A percentile compares a stretch with the other conserved stretches of the same genome.
These are phyloP conservation scores for Porogramme epimiltina DNA, from an alignment of 1,284 basidiomycete genomes.

Conservation along the genomic window DNA sequence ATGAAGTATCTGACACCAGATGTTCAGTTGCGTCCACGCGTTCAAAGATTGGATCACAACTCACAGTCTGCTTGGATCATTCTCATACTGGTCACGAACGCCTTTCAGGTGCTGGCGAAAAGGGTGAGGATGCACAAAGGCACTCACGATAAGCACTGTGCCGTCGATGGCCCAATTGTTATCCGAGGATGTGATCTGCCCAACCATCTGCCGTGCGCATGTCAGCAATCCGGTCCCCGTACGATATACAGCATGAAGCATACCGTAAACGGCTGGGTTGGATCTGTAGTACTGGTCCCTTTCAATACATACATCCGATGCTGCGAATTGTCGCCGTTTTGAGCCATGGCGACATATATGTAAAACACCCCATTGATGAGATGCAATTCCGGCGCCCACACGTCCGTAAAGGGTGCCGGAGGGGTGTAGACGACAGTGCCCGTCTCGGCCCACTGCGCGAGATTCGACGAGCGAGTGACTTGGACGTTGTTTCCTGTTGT, in stretches of 20 bases:
- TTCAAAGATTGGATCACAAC: neutral
- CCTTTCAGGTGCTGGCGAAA: neutral
- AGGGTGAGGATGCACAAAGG: neutral
- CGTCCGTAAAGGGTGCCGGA: neutral
- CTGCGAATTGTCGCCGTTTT: slow-evolving; percentile 3
- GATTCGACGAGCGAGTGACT: slow-evolving; percentile 1
- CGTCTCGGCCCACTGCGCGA: slow-evolving; percentile 2
- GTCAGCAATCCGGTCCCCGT: neutral
- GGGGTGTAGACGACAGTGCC: slow-evolving; percentile 3
- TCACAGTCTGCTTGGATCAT: slow-evolving; percentile 7
- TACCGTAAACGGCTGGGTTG: slow-evolving; percentile 4
- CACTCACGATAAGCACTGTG: slow-evolving; percentile 2
- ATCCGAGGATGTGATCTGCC: slow-evolving; percentile 2
- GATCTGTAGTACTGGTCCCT: slow-evolving; percentile 6
- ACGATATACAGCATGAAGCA: neutral
- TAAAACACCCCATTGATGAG: slow-evolving; percentile 6
- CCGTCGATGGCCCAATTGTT: slow-evolving; percentile 11
- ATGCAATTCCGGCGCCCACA: slow-evolving; percentile 8
- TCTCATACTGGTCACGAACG: neutral
- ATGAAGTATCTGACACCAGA: slow-evolving; percentile 2
- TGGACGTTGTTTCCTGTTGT: slow-evolving; percentile 7
- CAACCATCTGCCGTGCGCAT: neutral
- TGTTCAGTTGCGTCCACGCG: neutral
- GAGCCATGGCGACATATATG: slow-evolving; percentile 7
- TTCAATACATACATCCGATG: slow-evolving; percentile 7